Evolutionary conservation across 164 flowering plant species (phyloP), one percentile per base, ranked within the genome.

Genomic region (Magnolia changhungtana): DNA sequence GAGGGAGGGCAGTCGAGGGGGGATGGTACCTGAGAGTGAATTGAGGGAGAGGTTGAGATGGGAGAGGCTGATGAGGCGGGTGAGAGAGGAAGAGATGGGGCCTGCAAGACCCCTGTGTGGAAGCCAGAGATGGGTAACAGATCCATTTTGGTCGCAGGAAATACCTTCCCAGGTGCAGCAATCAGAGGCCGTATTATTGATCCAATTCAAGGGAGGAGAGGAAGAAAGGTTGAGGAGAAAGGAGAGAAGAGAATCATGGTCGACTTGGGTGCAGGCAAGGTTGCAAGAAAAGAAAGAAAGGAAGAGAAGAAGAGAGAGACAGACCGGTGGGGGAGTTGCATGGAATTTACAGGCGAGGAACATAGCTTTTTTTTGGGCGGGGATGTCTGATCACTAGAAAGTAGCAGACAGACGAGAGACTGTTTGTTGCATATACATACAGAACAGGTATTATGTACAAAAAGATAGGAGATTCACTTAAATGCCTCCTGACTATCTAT

Each of bases 111-210:
- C 83, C 74, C 84, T 80, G 2, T 71, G 78, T 2, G 89, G 89
- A 3, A 89, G 87, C 74, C 18, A 80, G 19, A 90, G 76, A 51
- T 37, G 73, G 20, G 73, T 81, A 9, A 90, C 89, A 7, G 87
- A 73, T 5, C 81, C 87, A 4, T 71, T 49, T 1, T 2, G 19
- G 72, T 83, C 84, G 74, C 93, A 90, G 13, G 63, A 37, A 13
- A 90, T 50, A 2, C 93, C 93, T 59, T 85, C 88, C 93, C 93
- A 90, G 19, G 3, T 4, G 73, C 93, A 90, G 79, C 93, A 90
- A 50, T 87, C 88, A 18, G 69, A 14, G 16, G 4, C 14, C 2
- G 29, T 19, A 1, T 58, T 7, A 19, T 73, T 7, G 23, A 78
- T 55, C 91, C 89, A 86, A 52, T 85, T 80, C n/a, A 89, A 76